Conservation (phyloP, 345 rosid species). For the Eucalyptus dawsonii region DNA sequence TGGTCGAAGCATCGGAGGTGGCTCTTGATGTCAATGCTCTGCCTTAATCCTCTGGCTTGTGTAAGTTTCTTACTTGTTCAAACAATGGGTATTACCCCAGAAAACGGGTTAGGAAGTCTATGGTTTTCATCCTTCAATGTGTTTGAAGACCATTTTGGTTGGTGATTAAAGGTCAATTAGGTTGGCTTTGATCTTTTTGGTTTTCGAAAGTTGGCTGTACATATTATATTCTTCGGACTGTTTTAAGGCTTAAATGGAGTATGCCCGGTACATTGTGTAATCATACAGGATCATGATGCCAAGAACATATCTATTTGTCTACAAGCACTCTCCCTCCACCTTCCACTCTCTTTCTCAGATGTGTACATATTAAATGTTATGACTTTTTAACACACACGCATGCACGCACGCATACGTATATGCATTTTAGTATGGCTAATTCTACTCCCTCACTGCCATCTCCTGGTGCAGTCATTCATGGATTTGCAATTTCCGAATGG, state of each 20-base stretch:
- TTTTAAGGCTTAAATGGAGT: neutral
- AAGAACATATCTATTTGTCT: neutral
- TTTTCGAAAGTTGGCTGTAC: neutral
- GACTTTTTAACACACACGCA: neutral
- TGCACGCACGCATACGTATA: no score
- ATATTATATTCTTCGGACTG: neutral
- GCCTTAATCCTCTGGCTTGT: conserved; percentile 85
- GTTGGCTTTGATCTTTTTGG: neutral
- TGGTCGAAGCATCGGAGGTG: conserved; percentile 98
- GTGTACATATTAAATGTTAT: neutral
- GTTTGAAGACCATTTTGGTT: neutral
- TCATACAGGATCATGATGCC: neutral
- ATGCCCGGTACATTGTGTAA: neutral
- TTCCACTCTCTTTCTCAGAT: neutral
- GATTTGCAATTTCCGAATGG: conserved; percentile 97
- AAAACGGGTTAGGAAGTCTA: neutral
- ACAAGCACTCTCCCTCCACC: neutral
- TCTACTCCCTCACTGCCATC: neutral
- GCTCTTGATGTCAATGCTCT: conserved; percentile 97
- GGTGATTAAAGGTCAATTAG: neutral
- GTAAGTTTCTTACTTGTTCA: conserved; percentile 27
- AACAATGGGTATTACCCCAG: neutral
- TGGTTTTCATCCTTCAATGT: neutral
- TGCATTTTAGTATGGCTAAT: neutral
- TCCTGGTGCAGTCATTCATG: conserved; percentile 59